Conservation (phyloP, 2,329 filamentous ascomycete species). For the Biscogniauxia mediterranea region DNA sequence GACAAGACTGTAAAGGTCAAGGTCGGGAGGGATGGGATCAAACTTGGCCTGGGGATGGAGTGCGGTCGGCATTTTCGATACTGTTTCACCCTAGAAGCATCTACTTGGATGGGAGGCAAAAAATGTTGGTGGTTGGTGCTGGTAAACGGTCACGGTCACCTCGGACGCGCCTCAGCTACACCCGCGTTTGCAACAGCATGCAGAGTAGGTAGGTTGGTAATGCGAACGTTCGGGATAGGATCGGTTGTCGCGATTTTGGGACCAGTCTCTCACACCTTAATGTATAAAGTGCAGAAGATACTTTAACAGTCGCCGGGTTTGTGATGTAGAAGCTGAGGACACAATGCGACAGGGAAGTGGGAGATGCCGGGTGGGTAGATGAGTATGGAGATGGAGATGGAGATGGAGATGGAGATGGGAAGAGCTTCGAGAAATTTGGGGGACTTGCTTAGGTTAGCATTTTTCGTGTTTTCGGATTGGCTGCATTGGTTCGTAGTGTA, state of each 20-base stretch:
- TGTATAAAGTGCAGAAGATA: no score
- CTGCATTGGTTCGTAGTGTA: neutral
- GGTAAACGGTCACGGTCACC: conserved; percentile 11
- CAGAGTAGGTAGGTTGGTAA: neutral
- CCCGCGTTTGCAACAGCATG: conserved; percentile 7
- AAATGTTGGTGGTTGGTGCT: neutral
- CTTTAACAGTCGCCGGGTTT: neutral
- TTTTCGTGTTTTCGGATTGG: neutral
- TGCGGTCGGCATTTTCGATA: conserved; percentile 65
- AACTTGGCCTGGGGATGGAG: conserved; percentile 83
- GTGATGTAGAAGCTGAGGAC: neutral
- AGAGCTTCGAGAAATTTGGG: neutral
- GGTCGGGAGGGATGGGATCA: conserved; percentile 82
- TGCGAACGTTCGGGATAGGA: neutral
- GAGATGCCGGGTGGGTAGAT: no score
- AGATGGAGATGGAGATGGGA: neutral
- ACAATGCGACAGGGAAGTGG: neutral
- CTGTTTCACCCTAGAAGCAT: neutral
- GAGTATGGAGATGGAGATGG: neutral
- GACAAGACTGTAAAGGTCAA: conserved; percentile 75
- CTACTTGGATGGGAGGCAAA: conserved; percentile 4
- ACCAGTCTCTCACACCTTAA: neutral
- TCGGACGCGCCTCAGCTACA: conserved; percentile 12
- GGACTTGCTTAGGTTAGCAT: neutral
- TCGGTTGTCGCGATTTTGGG: neutral